Evolutionary conservation across 2,329 filamentous ascomycete species (phyloP).

Genomic region (Ophiostoma ulmi): DNA sequence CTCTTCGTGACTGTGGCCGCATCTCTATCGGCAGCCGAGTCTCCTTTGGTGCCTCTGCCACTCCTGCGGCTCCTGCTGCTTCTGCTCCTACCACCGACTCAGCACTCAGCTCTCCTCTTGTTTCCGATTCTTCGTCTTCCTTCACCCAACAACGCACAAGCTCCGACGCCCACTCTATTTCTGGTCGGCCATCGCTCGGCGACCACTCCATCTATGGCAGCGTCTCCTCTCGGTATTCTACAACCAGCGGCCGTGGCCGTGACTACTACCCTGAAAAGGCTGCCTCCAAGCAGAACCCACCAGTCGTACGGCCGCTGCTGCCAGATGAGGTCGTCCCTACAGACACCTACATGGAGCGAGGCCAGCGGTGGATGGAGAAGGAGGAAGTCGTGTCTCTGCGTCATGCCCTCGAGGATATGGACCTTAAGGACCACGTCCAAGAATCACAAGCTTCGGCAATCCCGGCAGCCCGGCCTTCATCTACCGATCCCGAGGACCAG

Average conservation of each 20-base stretch:
- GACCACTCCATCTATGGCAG: constrained; percentile 44
- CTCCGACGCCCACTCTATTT: constrained; percentile 17
- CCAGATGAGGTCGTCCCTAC: constrained; percentile 60
- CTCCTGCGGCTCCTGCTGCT: neutral
- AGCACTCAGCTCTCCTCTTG: neutral
- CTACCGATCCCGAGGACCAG: constrained; percentile 46
- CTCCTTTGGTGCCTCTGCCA: constrained; percentile 12
- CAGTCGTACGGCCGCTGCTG: constrained; percentile 40
- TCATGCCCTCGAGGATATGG: constrained; percentile 68
- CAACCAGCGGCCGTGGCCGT: constrained; percentile 40
- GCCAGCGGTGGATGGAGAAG: constrained; percentile 73
- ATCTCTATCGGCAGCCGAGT: constrained; percentile 18
- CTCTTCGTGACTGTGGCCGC: constrained; percentile 21
- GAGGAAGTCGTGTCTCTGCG: constrained; percentile 67
- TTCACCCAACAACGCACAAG: constrained; percentile 29
- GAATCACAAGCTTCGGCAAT: constrained; percentile 18
- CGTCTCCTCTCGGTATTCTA: constrained; percentile 48
- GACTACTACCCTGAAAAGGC: constrained; percentile 49
- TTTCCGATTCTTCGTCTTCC: constrained; percentile 27
- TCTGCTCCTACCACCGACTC: neutral
- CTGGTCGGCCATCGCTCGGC: constrained; percentile 25
- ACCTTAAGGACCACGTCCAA: constrained; percentile 40
- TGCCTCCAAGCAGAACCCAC: constrained; percentile 14
- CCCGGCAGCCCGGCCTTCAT: neutral
- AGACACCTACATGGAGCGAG: constrained; percentile 66